These are phyloP conservation scores for Coprinopsis cinerea DNA, from an alignment of 768 basidiomycete genomes.

Conservation along the genomic window DNA sequence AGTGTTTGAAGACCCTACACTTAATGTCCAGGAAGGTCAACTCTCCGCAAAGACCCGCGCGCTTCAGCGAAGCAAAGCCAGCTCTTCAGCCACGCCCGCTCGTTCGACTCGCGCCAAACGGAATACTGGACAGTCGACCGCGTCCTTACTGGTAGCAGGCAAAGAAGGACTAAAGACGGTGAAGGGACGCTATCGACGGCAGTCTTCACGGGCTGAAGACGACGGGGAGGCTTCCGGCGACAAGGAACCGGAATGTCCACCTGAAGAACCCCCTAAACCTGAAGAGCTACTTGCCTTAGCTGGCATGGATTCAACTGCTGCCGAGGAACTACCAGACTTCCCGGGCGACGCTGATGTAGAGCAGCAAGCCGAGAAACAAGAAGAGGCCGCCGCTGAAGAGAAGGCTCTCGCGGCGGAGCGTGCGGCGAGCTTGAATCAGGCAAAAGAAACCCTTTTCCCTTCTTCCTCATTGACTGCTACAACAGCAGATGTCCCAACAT, in stretches of 20 bases:
- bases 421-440: conserved; percentile 5
- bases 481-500: conserved; percentile 17
- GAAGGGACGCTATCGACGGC: conserved; percentile 35
- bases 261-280: conserved; percentile 5
- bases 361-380: not conserved
- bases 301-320: conserved; percentile 34
- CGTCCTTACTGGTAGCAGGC: conserved; percentile 47
- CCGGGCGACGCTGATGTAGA: conserved; percentile 36
- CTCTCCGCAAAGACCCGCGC: conserved; percentile 48
- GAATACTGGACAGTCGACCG: conserved; percentile 27
- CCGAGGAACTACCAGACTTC: conserved; percentile 47
- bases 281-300: conserved; percentile 45
- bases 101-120: conserved; percentile 24
- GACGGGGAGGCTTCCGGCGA: conserved; percentile 17
- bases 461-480: conserved; percentile 17
- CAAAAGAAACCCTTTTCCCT: conserved; percentile 33
- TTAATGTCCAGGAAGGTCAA: conserved; percentile 28
- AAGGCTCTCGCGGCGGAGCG: not conserved
- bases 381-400: not conserved
- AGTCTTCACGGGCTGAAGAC: conserved; percentile 4
- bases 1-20: conserved; percentile 38
- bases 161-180: conserved; percentile 48
- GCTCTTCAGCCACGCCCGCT: not conserved
- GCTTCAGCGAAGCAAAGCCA: conserved; percentile 17
- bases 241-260: conserved; percentile 4